Evolutionary conservation across 768 basidiomycete genomes (phyloP).

Genomic region (Porphyrellus cyaneotinctus): DNA sequence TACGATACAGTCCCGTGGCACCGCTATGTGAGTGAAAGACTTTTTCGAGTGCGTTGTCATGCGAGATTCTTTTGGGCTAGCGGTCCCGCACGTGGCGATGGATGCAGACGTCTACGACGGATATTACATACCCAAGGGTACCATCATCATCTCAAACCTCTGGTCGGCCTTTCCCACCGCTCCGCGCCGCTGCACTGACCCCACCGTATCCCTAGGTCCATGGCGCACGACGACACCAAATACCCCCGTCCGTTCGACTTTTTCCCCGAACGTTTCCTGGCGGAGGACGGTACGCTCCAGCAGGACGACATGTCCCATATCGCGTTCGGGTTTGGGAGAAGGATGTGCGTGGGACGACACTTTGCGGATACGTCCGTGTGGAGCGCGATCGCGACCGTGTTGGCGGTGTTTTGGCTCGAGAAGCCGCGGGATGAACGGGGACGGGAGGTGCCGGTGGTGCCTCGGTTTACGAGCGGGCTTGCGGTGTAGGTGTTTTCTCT

Average conservation of each 20-base stretch:
- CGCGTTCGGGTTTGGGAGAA: constrained; percentile 25
- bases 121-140: constrained; percentile 45
- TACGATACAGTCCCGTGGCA: constrained; percentile 2
- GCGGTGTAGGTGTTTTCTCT: constrained; percentile 3
- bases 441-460: constrained; percentile 11
- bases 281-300: constrained; percentile 17
- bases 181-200: not conserved
- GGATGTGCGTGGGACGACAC: constrained; percentile 23
- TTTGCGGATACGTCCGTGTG: constrained; percentile 20
- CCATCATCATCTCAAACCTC: constrained; percentile 9
- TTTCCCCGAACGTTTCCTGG: constrained; percentile 38
- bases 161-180: not conserved
- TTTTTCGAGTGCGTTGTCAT: not conserved
- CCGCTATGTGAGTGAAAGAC: constrained; percentile 9
- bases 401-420: constrained; percentile 14
- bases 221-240: constrained; percentile 23
- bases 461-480: constrained; percentile 13
- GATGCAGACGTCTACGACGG: constrained; percentile 40
- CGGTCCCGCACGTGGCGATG: constrained; percentile 29
- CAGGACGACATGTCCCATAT: constrained; percentile 10
- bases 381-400: constrained; percentile 10
- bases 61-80: constrained; percentile 2
- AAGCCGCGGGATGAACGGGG: constrained; percentile 5
- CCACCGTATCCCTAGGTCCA: constrained; percentile 12
- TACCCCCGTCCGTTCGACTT: constrained; percentile 36